A percentile compares a stretch with the other conserved stretches of the same genome.
Evolutionary conservation across 2,329 filamentous ascomycete species (phyloP).

Genomic region (Nannizziopsis arthrosporioides): DNA sequence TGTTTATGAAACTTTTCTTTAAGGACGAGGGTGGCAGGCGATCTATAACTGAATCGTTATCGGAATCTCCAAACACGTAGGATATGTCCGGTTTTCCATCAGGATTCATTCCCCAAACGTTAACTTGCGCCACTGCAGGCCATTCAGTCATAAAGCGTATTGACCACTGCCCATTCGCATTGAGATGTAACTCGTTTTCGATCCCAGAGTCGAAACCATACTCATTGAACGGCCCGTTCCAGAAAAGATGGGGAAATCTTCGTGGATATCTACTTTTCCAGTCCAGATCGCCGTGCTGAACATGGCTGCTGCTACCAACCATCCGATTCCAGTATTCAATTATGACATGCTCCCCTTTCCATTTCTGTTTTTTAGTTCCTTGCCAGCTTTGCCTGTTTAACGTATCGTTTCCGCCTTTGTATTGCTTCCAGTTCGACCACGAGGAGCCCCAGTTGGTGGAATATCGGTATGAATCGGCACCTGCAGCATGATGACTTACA

Average conservation of each 20-base stretch:
- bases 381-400: constrained; percentile 43
- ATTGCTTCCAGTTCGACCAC: constrained; percentile 49
- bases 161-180: constrained; percentile 41
- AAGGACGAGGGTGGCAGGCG: constrained; percentile 50
- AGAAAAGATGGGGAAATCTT: constrained; percentile 51
- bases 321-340: constrained; percentile 53
- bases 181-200: constrained; percentile 41
- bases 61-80: constrained; percentile 49
- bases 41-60: constrained; percentile 49
- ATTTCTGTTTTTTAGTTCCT: constrained; percentile 47
- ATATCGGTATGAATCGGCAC: constrained; percentile 52
- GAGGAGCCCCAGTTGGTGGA: constrained; percentile 49
- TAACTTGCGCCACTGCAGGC: constrained; percentile 51
- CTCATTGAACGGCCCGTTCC: constrained; percentile 52
- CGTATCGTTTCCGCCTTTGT: constrained; percentile 41
- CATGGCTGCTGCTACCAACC: constrained; percentile 48
- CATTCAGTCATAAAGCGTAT: constrained; percentile 53
- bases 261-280: constrained; percentile 33
- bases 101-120: constrained; percentile 55
- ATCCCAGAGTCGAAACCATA: constrained; percentile 54
- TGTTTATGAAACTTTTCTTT: constrained; percentile 46
- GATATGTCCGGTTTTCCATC: constrained; percentile 51
- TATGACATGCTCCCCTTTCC: constrained; percentile 51
- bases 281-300: constrained; percentile 48
- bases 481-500: constrained; percentile 48